phyloP scores from a whole-genome alignment of 1,284 basidiomycete genomes.

The Sanghuangporus weigelae region DNA sequence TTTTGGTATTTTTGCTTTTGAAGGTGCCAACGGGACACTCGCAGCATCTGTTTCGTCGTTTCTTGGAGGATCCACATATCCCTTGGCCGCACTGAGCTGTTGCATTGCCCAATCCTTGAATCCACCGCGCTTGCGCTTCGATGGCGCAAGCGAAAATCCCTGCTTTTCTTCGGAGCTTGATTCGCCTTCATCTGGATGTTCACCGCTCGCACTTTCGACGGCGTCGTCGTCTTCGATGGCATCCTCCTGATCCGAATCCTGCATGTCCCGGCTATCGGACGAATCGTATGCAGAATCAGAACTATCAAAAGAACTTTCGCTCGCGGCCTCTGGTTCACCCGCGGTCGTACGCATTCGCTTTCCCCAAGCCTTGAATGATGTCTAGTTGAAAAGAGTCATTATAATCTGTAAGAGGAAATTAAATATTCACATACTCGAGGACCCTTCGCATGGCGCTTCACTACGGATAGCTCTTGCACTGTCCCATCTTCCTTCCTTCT shows the following conservation, averaged over 20 bases:
- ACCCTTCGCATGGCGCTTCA: conserved; percentile 34
- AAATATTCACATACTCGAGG: conserved; percentile 35
- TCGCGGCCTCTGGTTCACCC: background rate
- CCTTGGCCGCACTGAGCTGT: conserved; percentile 60
- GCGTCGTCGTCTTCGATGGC: conserved; percentile 16
- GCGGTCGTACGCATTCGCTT: conserved; percentile 24
- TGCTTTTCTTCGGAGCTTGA: conserved; percentile 18
- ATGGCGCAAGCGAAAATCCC: background rate
- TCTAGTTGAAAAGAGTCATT: conserved; percentile 21
- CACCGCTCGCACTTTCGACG: conserved; percentile 13
- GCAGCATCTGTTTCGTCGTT: conserved; percentile 12
- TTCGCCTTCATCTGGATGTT: conserved; percentile 22
- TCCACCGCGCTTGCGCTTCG: conserved; percentile 40
- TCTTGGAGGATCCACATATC: conserved; percentile 34
- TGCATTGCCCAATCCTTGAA: conserved; percentile 87
- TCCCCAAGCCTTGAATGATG: conserved; percentile 38
- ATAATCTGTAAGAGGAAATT: background rate
- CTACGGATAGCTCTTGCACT: conserved; percentile 40
- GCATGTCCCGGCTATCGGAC: conserved; percentile 31
- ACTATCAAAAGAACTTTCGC: conserved; percentile 66
- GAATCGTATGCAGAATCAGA: conserved; percentile 65
- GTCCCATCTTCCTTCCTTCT: conserved; percentile 56
- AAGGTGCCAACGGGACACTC: conserved; percentile 2
- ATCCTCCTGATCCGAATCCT: conserved; percentile 4
- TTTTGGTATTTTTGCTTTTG: conserved; percentile 33